phyloP scores from a whole-genome alignment of 2,329 filamentous ascomycete genomes.

The Neonectria coccinea region DNA sequence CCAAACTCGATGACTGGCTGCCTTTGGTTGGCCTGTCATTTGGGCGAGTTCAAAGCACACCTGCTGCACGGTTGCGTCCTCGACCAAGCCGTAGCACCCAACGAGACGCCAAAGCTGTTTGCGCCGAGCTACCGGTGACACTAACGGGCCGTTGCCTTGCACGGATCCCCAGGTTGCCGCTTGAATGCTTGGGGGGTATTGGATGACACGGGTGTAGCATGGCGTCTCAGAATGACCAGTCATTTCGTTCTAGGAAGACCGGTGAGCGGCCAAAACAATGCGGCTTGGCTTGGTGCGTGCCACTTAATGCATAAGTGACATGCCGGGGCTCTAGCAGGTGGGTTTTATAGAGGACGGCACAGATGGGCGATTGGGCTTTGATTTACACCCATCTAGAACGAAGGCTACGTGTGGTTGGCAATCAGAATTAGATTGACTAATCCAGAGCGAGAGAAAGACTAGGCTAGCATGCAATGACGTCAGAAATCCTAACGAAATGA shows the following conservation, averaged over 20 bases:
- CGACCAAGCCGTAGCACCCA: slow-evolving; percentile 24
- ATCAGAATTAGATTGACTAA: not conserved
- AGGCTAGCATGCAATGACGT: not conserved
- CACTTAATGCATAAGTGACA: not conserved
- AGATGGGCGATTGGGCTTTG: not conserved
- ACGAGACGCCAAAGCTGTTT: slow-evolving; percentile 1
- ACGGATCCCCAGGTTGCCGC: slow-evolving; percentile 28
- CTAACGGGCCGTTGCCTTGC: slow-evolving; percentile 30
- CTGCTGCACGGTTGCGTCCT: slow-evolving; percentile 21
- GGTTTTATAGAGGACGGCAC: not conserved
- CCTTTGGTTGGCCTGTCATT: slow-evolving; percentile 23
- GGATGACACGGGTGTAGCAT: slow-evolving; percentile 10
- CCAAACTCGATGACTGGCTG: slow-evolving; percentile 4
- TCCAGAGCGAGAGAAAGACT: not conserved
- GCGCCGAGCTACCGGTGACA: slow-evolving; percentile 13
- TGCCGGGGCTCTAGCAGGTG: not conserved
- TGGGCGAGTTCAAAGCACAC: slow-evolving; percentile 28
- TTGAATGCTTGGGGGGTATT: slow-evolving; percentile 23
- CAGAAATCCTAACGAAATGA: not conserved
- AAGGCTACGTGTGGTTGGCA: not conserved
- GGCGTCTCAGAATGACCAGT: slow-evolving; percentile 19
- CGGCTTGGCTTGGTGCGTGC: slow-evolving; percentile 8
- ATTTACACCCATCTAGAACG: not conserved
- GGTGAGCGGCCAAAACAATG: slow-evolving; percentile 1
- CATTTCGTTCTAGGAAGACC: slow-evolving; percentile 10